Evolutionary conservation across 108 stramenopile genomes (phyloP).

Genomic region (Conticribra weissflogii): DNA sequence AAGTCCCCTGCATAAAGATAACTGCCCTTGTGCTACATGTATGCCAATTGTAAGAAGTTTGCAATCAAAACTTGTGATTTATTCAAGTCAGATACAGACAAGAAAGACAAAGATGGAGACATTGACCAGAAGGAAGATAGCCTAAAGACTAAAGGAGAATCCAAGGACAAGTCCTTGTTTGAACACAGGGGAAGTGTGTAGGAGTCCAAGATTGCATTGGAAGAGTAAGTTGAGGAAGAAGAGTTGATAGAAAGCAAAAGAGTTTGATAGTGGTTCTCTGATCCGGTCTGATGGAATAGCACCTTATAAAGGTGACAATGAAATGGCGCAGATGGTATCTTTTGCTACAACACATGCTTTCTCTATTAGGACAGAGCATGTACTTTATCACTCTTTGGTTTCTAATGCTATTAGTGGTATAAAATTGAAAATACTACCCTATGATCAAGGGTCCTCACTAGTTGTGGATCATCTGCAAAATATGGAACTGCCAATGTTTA

Average conservation of each 20-base stretch:
- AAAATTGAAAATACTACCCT: neutral
- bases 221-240: neutral
- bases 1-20: too few relatives aligned
- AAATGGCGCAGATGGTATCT: neutral
- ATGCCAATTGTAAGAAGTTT: too few relatives aligned
- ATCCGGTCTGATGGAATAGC: neutral
- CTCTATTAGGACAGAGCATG: neutral
- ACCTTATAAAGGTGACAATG: neutral
- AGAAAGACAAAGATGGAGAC: too few relatives aligned
- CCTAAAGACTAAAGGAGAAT: neutral
- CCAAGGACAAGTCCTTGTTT: neutral
- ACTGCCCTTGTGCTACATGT: too few relatives aligned
- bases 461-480: constrained; percentile 20
- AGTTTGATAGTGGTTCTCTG: too few relatives aligned
- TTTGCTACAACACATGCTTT: neutral
- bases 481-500: constrained; percentile 11
- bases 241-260: too few relatives aligned
- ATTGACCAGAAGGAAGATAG: too few relatives aligned
- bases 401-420: neutral
- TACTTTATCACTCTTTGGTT: neutral
- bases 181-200: neutral
- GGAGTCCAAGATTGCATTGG: neutral
- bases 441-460: neutral
- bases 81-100: too few relatives aligned
- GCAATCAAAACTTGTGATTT: too few relatives aligned